Percentiles rank a stretch among this genome's conserved stretches.
Evolutionary conservation across 495 filamentous ascomycete genomes (phyloP).

Genomic region (Hypomontagnella monticulosa): DNA sequence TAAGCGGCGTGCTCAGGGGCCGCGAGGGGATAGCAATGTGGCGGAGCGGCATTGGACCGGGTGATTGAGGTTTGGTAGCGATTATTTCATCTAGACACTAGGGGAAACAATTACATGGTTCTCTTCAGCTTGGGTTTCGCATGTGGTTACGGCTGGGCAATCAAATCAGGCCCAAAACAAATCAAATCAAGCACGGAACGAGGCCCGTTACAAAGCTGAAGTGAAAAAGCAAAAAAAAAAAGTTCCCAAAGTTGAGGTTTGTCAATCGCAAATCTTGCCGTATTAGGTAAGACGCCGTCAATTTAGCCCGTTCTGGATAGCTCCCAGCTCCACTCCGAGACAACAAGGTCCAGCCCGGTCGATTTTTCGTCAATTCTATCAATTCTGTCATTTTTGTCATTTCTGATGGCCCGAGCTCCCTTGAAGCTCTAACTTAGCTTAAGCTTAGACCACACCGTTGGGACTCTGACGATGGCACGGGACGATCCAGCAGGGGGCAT

Average conservation of each 20-base stretch:
- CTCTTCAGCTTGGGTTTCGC: neutral
- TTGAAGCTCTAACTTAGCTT: slow-evolving; percentile 11
- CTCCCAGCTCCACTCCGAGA: slow-evolving; percentile 7
- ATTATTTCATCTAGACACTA: too few species aligned
- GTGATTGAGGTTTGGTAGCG: too few species aligned
- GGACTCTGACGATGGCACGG: slow-evolving; percentile 32
- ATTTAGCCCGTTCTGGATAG: slow-evolving; percentile 9
- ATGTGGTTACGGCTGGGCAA: neutral
- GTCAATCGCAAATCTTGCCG: slow-evolving; percentile 17
- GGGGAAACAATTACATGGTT: neutral
- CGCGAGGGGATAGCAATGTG: slow-evolving; percentile 73
- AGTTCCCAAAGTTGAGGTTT: neutral
- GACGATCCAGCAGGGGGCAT: slow-evolving; percentile 35
- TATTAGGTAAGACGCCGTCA: slow-evolving; percentile 6
- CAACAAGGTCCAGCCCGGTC: slow-evolving; percentile 1
- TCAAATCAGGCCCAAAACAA: neutral
- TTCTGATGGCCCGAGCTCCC: slow-evolving; percentile 20
- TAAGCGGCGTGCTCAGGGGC: slow-evolving; percentile 53
- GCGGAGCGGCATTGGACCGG: slow-evolving; percentile 56
- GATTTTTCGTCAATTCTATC: too few species aligned
- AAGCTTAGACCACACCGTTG: slow-evolving; percentile 27
- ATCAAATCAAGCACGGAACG: neutral
- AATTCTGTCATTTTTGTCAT: too few species aligned
- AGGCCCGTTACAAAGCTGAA: neutral
- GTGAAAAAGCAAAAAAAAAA: slow-evolving; percentile 1